Evolutionary conservation across 176 grass and related monocot genomes (phyloP).

Genomic region (Raddia distichophylla): DNA sequence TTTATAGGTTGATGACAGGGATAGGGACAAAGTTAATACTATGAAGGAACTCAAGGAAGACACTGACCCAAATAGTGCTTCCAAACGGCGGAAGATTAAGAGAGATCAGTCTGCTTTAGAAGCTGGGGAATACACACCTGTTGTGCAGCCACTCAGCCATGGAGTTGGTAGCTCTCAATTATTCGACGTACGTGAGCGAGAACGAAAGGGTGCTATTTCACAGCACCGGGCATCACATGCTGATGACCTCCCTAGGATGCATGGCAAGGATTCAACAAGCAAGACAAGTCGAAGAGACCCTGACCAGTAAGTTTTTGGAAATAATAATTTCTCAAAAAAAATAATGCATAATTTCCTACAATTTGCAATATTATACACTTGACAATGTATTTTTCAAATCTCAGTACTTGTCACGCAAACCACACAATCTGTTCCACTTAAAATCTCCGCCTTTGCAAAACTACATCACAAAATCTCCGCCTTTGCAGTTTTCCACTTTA

Average conservation of each 20-base stretch:
- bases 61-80: conserved; percentile 58
- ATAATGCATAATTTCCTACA: conserved; percentile 14
- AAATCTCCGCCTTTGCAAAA: background rate
- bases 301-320: conserved; percentile 83
- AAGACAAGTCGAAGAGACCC: conserved; percentile 83
- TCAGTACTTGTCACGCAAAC: conserved; percentile 2
- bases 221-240: conserved; percentile 65
- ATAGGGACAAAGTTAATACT: conserved; percentile 71
- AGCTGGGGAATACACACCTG: conserved; percentile 72
- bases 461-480: background rate
- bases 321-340: conserved; percentile 31
- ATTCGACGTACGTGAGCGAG: conserved; percentile 76
- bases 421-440: background rate
- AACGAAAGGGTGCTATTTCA: conserved; percentile 72
- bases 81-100: conserved; percentile 85
- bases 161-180: conserved; percentile 47
- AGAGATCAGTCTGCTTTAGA: conserved; percentile 76
- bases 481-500: background rate
- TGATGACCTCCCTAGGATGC: conserved; percentile 76
- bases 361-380: conserved; percentile 15
- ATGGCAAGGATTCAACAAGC: conserved; percentile 82
- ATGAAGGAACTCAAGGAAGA: conserved; percentile 94
- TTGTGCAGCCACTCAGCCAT: conserved; percentile 58
- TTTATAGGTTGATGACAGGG: conserved; percentile 81
- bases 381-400: background rate